These are phyloP conservation scores for Rubia tinctorum DNA, from an alignment of 305 asterid species.

Conservation along the genomic window DNA sequence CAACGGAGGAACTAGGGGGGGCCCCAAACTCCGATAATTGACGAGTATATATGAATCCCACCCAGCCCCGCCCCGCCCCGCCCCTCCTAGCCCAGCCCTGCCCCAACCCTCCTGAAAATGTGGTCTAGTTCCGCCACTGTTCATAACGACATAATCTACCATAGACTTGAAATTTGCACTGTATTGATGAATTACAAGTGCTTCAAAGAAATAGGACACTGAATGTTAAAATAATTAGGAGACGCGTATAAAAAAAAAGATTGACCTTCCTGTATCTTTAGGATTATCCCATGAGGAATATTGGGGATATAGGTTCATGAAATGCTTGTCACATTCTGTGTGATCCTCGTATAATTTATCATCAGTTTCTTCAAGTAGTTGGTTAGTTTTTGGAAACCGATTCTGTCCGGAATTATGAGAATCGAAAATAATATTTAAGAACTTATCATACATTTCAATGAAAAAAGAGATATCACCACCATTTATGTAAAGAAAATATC, in stretches of 20 bases:
- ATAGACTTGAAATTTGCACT: slow-evolving; percentile 76
- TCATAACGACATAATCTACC: slow-evolving; percentile 91
- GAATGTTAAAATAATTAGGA: slow-evolving; percentile 98
- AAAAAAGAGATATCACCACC: not conserved
- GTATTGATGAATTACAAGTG: slow-evolving; percentile 81
- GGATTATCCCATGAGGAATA: slow-evolving; percentile 86
- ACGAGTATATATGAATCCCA: no score
- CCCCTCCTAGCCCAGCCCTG: no score
- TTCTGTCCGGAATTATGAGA: slow-evolving; percentile 84
- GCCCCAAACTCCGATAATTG: no score
- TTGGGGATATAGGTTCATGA: slow-evolving; percentile 80
- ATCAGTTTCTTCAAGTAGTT: slow-evolving; percentile 83
- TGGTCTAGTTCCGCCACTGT: no score
- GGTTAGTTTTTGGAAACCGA: slow-evolving; percentile 96
- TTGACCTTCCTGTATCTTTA: slow-evolving; percentile 83
- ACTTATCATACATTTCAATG: slow-evolving; percentile 89
- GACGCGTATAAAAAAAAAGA: slow-evolving; percentile 94
- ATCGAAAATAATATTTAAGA: slow-evolving; percentile 96
- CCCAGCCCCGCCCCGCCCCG: no score
- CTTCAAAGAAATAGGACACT: slow-evolving; percentile 93
- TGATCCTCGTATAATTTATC: slow-evolving; percentile 81
- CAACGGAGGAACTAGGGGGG: no score
- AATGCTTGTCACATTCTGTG: slow-evolving; percentile 99
- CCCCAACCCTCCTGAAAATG: no score
- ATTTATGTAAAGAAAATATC: slow-evolving; percentile 43